These are phyloP conservation scores for Sphaerobolus stellatus DNA, from an alignment of 1,284 basidiomycete genomes.

Conservation along the genomic window DNA sequence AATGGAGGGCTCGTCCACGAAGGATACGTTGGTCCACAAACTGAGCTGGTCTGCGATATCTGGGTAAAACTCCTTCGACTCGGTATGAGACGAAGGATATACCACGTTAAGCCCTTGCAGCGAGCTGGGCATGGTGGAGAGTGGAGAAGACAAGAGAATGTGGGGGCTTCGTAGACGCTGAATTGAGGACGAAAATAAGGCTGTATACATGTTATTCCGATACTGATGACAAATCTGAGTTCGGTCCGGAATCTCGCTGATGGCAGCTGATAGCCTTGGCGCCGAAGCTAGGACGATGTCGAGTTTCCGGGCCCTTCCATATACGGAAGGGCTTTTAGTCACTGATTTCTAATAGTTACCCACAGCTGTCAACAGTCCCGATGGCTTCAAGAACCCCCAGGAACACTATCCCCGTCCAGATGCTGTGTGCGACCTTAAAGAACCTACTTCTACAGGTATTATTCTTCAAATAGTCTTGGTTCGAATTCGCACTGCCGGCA, in stretches of 20 bases:
- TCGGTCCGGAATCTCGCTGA: not conserved
- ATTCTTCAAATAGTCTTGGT: too few relatives aligned
- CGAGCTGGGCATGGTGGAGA: conserved; percentile 18
- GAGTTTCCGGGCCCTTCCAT: too few relatives aligned
- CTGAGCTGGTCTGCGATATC: conserved; percentile 78
- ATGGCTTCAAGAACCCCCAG: too few relatives aligned
- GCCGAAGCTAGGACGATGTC: too few relatives aligned
- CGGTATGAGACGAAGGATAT: conserved; percentile 42
- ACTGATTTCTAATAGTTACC: too few relatives aligned
- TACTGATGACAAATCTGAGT: not conserved
- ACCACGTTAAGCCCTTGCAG: conserved; percentile 78
- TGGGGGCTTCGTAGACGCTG: not conserved
- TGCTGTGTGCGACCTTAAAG: too few relatives aligned
- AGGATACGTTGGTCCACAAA: conserved; percentile 79
- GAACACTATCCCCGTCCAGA: too few relatives aligned
- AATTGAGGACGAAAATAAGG: not conserved
- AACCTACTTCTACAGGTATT: too few relatives aligned
- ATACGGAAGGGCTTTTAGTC: too few relatives aligned
- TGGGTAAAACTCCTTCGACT: conserved; percentile 62
- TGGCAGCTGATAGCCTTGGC: too few relatives aligned
- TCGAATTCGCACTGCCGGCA: too few relatives aligned
- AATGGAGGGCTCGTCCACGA: conserved; percentile 67
- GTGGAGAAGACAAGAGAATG: not conserved
- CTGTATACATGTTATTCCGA: not conserved
- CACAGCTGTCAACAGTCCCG: too few relatives aligned